phyloP scores from a whole-genome alignment of 371 early-diverging fungal species.

The Mucor circinelloides region DNA sequence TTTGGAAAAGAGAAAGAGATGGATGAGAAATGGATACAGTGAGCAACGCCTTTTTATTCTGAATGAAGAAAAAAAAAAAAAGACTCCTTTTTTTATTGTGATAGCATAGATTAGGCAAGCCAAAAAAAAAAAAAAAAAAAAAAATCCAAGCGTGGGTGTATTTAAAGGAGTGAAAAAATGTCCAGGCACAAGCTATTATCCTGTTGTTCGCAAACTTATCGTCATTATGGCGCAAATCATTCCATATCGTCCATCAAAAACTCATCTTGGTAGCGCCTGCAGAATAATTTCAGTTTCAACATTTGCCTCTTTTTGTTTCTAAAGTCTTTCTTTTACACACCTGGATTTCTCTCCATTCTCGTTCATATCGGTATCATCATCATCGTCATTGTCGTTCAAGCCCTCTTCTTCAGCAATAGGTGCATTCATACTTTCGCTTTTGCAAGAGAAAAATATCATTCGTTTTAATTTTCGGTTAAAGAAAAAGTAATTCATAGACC shows the following conservation, averaged over 20 bases:
- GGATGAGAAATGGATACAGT: conserved; percentile 9
- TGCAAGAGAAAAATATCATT: conserved; percentile 86
- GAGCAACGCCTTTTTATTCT: not conserved
- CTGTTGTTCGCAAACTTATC: not conserved
- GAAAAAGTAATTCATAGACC: conserved; percentile 96
- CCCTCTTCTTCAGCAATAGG: conserved; percentile 35
- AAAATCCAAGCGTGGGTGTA: not conserved
- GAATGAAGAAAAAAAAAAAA: conserved; percentile 11
- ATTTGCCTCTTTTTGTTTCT: conserved; percentile 2
- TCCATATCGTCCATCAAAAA: conserved; percentile 52
- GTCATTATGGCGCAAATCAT: conserved; percentile 16
- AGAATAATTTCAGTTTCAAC: not conserved
- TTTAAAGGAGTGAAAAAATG: conserved; percentile 7
- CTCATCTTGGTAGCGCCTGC: conserved; percentile 38
- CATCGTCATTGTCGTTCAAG: conserved; percentile 23
- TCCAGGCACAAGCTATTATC: conserved; percentile 1
- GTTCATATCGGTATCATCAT: not conserved
- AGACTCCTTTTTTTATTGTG: not conserved
- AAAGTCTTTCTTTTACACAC: not conserved
- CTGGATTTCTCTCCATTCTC: conserved; percentile 5
- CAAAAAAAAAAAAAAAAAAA: conserved; percentile 7
- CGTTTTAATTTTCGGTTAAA: conserved; percentile 88
- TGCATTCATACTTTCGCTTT: conserved; percentile 66
- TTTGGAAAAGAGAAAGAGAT: not conserved
- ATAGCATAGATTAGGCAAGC: not conserved